phyloP scores from a whole-genome alignment of 2,329 filamentous ascomycete species.

The Shiraia bambusicola region DNA sequence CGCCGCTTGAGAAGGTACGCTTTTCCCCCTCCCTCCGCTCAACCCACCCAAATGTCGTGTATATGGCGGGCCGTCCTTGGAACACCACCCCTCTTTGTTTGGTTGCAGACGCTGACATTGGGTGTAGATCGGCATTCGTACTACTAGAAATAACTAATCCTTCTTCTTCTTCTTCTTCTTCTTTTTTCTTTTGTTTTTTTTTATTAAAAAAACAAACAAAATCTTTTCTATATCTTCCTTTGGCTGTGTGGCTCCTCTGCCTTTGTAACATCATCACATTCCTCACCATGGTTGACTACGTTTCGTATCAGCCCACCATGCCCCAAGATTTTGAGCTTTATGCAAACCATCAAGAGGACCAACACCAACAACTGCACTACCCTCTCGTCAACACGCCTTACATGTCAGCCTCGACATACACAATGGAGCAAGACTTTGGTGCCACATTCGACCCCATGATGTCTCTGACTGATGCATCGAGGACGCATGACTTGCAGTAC shows the following conservation, averaged over 20 bases:
- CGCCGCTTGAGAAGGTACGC: conserved; percentile 34
- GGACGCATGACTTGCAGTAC: conserved; percentile 41
- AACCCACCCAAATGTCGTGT: conserved; percentile 10
- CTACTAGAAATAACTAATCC: conserved; percentile 10
- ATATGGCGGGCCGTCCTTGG: conserved; percentile 22
- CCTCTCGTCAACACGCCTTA: conserved; percentile 33
- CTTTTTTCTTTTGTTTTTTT: no score
- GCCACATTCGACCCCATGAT: conserved; percentile 39
- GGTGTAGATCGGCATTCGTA: conserved; percentile 16
- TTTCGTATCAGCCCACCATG: conserved; percentile 35
- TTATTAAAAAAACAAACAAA: no score
- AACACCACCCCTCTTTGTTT: conserved; percentile 15
- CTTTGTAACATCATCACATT: conserved; percentile 2
- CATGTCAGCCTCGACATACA: conserved; percentile 29
- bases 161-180: conserved; percentile 6
- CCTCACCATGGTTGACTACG: conserved; percentile 41
- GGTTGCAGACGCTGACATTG: conserved; percentile 34
- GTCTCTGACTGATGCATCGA: conserved; percentile 34
- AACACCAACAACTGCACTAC: conserved; percentile 31
- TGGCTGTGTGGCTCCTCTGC: no score
- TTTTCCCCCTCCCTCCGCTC: conserved; percentile 29
- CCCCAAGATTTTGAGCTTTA: conserved; percentile 44
- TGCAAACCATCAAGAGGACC: conserved; percentile 33
- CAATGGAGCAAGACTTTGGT: conserved; percentile 42
- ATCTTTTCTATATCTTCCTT: no score